A percentile compares a stretch with the other conserved stretches of the same genome.
phyloP scores from a whole-genome alignment of 139 green algal genomes.

The Haematococcus sp. region DNA sequence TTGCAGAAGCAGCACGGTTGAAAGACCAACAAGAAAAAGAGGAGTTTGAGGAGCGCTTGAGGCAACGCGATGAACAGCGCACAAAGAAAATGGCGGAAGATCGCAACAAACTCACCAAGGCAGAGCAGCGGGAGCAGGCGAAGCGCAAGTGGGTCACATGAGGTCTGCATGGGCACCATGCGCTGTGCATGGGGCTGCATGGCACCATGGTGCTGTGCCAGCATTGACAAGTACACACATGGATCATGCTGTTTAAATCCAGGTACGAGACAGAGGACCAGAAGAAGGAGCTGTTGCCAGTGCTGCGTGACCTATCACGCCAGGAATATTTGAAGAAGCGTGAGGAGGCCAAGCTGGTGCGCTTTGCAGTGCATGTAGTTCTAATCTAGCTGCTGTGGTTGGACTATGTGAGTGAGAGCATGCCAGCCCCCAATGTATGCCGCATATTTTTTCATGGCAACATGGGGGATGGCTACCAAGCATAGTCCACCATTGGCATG shows the following conservation, averaged over 20 bases:
- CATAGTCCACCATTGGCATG: not conserved
- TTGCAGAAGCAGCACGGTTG: constrained; percentile 25
- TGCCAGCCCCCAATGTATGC: too few relatives aligned
- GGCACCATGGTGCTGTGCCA: too few relatives aligned
- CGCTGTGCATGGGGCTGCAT: not conserved
- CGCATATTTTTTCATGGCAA: too few relatives aligned
- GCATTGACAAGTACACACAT: too few relatives aligned
- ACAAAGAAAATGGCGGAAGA: constrained; percentile 55
- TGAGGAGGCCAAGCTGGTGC: constrained; percentile 74
- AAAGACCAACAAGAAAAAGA: constrained; percentile 67
- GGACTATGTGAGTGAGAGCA: too few relatives aligned
- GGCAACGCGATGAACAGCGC: constrained; percentile 30
- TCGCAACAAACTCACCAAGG: constrained; percentile 19
- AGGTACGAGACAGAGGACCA: constrained; percentile 56
- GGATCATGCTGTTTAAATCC: not conserved
- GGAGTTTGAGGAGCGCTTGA: constrained; percentile 82
- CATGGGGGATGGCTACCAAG: not conserved
- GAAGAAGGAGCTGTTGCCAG: constrained; percentile 42
- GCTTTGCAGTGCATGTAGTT: not conserved
- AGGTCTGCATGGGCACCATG: not conserved
- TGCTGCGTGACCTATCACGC: constrained; percentile 77
- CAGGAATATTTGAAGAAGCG: constrained; percentile 97
- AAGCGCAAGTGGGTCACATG: constrained; percentile 28
- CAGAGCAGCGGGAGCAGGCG: constrained; percentile 31
- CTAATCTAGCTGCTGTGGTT: too few relatives aligned